Evolutionary conservation across 352 stramenopile genomes (phyloP).

Genomic region (Phytopythium vexans): DNA sequence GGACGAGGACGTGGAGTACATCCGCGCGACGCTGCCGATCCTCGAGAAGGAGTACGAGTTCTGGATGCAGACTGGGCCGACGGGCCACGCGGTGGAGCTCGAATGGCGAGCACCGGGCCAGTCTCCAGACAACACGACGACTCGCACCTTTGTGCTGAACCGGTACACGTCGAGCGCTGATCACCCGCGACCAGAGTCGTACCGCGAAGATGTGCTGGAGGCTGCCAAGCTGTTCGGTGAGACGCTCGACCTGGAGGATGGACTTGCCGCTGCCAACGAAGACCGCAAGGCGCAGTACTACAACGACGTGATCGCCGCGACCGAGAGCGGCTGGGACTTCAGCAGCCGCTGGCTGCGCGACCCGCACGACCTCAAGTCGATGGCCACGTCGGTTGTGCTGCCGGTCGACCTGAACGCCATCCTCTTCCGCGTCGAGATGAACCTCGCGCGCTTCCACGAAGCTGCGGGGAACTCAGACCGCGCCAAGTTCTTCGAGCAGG

Average conservation of each 20-base stretch:
- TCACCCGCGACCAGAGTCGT: slow-evolving; percentile 83
- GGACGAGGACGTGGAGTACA: slow-evolving; percentile 20
- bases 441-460: slow-evolving; percentile 63
- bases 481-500: slow-evolving; percentile 40
- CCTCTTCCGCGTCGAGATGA: slow-evolving; percentile 75
- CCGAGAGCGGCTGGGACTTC: slow-evolving; percentile 91
- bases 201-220: slow-evolving; percentile 74
- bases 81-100: slow-evolving; percentile 60
- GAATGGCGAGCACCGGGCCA: slow-evolving; percentile 2
- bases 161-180: slow-evolving; percentile 75
- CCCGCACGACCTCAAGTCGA: slow-evolving; percentile 61
- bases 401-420: slow-evolving; percentile 86
- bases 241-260: slow-evolving; percentile 22
- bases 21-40: slow-evolving; percentile 49
- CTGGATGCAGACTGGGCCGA: slow-evolving; percentile 76
- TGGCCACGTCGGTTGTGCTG: slow-evolving; percentile 64
- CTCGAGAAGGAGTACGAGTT: slow-evolving; percentile 81
- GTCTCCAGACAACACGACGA: slow-evolving; percentile 6
- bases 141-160: slow-evolving; percentile 55
- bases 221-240: slow-evolving; percentile 62
- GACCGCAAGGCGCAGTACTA: slow-evolving; percentile 73
- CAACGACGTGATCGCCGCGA: slow-evolving; percentile 77
- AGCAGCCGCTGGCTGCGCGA: slow-evolving; percentile 80
- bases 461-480: slow-evolving; percentile 39
- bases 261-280: slow-evolving; percentile 31